Conservation (phyloP, 2,329 filamentous ascomycete species). For the Diaporthe australafricana region DNA sequence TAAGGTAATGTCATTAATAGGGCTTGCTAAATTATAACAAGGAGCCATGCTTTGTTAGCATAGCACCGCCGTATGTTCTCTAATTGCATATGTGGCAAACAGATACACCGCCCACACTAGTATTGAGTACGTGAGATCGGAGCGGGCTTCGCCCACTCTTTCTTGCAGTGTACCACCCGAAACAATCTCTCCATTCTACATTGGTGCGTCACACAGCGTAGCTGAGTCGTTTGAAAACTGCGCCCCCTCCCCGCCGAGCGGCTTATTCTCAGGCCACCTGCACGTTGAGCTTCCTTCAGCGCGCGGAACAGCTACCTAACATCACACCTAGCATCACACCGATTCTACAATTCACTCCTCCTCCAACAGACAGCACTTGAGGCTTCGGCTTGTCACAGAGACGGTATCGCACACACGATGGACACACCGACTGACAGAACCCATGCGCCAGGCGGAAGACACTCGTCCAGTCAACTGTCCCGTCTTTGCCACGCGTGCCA, state of each 20-base stretch:
- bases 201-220: no score
- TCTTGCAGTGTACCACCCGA: no score
- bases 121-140: no score
- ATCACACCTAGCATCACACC: background rate
- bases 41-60: no score
- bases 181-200: no score
- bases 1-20: no score
- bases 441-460: background rate
- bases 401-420: background rate
- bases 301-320: background rate
- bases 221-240: background rate
- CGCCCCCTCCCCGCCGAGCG: background rate
- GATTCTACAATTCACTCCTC: background rate
- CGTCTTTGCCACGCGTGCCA: background rate
- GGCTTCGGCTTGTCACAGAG: background rate
- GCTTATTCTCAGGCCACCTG: background rate
- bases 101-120: no score
- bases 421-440: background rate
- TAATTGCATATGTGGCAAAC: no score
- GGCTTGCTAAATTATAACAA: no score
- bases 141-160: no score
- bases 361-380: background rate
- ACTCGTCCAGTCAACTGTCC: background rate
- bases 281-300: no score
- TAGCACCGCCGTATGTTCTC: no score